Percentiles rank a stretch among this genome's conserved stretches.
phyloP scores from a whole-genome alignment of 2,329 filamentous ascomycete genomes.

The Leptographium lundbergii region DNA sequence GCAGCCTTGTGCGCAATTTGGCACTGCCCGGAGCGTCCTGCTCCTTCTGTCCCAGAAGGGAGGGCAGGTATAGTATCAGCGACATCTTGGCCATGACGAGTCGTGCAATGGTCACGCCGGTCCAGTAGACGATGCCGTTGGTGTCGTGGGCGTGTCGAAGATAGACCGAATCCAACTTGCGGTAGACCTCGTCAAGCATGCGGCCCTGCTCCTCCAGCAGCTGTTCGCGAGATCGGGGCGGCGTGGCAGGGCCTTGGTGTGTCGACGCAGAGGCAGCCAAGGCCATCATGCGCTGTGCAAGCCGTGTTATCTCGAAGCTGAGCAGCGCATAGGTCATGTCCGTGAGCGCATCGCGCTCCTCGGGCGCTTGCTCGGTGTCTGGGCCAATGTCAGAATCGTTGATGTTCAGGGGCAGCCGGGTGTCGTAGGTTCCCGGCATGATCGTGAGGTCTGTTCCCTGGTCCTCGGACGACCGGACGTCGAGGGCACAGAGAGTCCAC shows the following conservation, averaged over 20 bases:
- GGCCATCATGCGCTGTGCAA: too few relatives aligned
- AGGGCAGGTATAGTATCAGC: conserved; percentile 63
- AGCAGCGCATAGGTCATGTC: too few relatives aligned
- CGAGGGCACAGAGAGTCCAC: conserved; percentile 45
- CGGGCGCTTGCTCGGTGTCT: too few relatives aligned
- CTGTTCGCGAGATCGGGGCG: too few relatives aligned
- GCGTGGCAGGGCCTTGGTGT: too few relatives aligned
- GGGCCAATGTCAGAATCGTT: too few relatives aligned
- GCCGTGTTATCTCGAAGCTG: too few relatives aligned
- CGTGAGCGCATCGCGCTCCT: too few relatives aligned
- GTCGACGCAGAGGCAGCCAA: too few relatives aligned
- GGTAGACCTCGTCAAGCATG: conserved; percentile 32
- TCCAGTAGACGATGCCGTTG: conserved; percentile 24
- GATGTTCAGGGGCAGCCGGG: too few relatives aligned
- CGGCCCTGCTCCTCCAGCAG: too few relatives aligned
- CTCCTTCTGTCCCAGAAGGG: conserved; percentile 30
- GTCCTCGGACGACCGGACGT: conserved; percentile 42
- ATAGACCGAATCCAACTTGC: conserved; percentile 28
- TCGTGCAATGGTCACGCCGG: conserved; percentile 31
- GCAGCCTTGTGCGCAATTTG: conserved; percentile 27
- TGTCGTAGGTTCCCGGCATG: too few relatives aligned
- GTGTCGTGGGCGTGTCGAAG: conserved; percentile 26
- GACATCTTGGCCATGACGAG: conserved; percentile 69
- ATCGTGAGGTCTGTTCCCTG: conserved; percentile 29
- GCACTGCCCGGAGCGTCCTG: conserved; percentile 10